phyloP scores from a whole-genome alignment of 345 rosid species.

The Brassica carinata region DNA sequence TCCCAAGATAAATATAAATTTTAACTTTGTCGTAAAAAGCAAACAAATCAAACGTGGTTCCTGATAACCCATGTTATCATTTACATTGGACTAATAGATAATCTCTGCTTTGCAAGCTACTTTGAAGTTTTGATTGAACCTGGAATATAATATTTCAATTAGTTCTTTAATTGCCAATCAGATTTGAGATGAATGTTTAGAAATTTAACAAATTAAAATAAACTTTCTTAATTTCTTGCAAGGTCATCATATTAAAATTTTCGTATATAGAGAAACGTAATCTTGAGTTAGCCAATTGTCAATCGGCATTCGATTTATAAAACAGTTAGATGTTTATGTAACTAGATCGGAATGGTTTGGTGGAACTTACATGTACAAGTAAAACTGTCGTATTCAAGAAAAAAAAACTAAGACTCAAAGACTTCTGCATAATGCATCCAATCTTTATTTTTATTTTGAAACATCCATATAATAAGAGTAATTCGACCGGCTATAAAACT shows the following conservation, averaged over 20 bases:
- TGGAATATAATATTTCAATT: background rate
- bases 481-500: background rate
- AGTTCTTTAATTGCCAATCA: background rate
- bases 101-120: no score
- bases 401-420: background rate
- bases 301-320: background rate
- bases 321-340: background rate
- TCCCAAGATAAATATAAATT: no score
- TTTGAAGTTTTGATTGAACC: no score
- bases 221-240: background rate
- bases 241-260: background rate
- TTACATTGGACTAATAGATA: background rate
- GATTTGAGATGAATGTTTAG: background rate
- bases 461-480: background rate
- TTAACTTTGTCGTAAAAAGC: no score
- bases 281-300: background rate
- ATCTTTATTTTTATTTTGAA: background rate
- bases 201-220: background rate
- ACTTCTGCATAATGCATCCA: background rate
- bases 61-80: slow-evolving; percentile 7
- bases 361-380: background rate
- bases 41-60: background rate
- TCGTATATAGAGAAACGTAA: background rate
- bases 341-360: background rate
- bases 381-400: background rate